Conservation (phyloP, 2,329 filamentous ascomycete species). For the Paracamarosporium sp. region DNA sequence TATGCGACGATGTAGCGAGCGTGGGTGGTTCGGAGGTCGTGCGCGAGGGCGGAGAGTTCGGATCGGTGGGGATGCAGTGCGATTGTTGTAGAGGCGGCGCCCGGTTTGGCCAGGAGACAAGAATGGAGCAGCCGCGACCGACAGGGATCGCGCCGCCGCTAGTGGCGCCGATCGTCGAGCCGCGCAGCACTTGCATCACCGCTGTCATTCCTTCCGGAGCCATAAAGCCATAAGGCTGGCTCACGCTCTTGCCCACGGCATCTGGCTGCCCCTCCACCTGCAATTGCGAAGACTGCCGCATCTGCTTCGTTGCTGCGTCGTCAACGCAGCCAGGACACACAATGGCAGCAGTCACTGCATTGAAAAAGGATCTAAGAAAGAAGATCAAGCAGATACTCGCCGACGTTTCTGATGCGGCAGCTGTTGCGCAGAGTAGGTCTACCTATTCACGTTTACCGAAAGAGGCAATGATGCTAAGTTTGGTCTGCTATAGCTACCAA, state of each 20-base stretch:
- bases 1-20: conserved; percentile 12
- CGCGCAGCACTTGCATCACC: conserved; percentile 20
- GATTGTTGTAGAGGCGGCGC: conserved; percentile 16
- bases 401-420: conserved; percentile 65
- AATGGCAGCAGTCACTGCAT: conserved; percentile 64
- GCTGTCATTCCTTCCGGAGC: not conserved
- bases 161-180: conserved; percentile 35
- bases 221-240: not conserved
- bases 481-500: conserved; percentile 61
- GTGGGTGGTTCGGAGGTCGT: conserved; percentile 14
- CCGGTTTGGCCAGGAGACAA: conserved; percentile 25
- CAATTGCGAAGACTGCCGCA: not conserved
- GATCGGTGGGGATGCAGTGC: not conserved
- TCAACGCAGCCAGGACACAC: not conserved
- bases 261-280: not conserved
- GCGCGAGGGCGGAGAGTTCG: conserved; percentile 1
- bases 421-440: conserved; percentile 74
- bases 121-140: conserved; percentile 19
- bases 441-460: not conserved
- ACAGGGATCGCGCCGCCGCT: conserved; percentile 21
- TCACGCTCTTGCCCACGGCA: not conserved
- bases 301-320: not conserved
- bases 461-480: not conserved
- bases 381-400: conserved; percentile 73
- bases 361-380: conserved; percentile 78